Percentiles rank a stretch among this genome's conserved stretches.
These are phyloP conservation scores for Phytophthora fragariae DNA, from an alignment of 352 stramenopile genomes.

Conservation along the genomic window DNA sequence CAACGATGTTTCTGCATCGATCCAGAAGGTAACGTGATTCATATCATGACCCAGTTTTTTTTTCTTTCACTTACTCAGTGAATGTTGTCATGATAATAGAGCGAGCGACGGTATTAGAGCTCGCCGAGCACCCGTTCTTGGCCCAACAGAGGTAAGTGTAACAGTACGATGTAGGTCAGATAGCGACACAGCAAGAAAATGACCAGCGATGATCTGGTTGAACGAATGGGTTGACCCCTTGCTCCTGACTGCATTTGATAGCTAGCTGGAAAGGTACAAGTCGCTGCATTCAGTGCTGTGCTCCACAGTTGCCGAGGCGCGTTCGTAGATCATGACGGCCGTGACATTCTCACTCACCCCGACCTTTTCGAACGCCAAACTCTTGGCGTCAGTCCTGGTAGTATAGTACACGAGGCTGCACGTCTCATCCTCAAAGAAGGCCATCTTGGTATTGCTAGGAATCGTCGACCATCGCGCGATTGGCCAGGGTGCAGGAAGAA, in stretches of 20 bases:
- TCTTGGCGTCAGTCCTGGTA: neutral
- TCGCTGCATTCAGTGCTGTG: neutral
- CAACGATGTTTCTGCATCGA: conserved; percentile 76
- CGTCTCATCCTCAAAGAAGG: neutral
- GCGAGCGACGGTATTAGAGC: conserved; percentile 69
- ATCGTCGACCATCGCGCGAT: neutral
- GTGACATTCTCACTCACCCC: neutral
- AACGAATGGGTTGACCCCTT: conserved; percentile 3
- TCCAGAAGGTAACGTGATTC: conserved; percentile 52
- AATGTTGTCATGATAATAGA: conserved; percentile 36
- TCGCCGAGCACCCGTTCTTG: conserved; percentile 68
- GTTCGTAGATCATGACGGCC: neutral
- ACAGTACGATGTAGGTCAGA: conserved; percentile 21
- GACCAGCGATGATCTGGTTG: neutral
- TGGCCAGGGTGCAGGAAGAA: neutral
- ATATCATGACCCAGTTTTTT: neutral
- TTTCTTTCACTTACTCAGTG: conserved; percentile 1
- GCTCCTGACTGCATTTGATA: neutral
- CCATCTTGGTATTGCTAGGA: neutral
- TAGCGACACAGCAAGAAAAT: conserved; percentile 4
- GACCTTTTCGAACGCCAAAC: conserved; percentile 14
- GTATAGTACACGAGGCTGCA: neutral
- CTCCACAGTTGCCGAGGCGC: neutral
- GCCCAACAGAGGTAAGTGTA: conserved; percentile 39
- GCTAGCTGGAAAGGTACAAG: neutral